Percentiles rank a stretch among this genome's conserved stretches.
Conservation (phyloP, 1,139 yeast species). For the Taiozyma onychis region DNA sequence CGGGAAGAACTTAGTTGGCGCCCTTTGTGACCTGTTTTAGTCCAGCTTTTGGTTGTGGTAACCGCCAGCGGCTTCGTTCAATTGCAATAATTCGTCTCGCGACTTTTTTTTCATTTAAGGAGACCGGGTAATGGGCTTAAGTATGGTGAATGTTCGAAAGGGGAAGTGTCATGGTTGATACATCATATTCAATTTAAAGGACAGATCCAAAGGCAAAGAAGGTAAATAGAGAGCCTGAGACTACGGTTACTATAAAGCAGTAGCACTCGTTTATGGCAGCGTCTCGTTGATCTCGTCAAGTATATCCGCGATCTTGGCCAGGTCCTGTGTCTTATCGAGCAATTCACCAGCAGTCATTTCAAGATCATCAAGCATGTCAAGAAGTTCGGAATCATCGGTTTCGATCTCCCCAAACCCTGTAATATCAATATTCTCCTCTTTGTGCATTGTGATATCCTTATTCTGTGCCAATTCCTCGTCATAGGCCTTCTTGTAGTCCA, state of each 20-base stretch:
- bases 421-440: neutral
- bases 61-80: neutral
- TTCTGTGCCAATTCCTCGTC: constrained; percentile 6
- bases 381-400: neutral
- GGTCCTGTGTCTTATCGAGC: neutral
- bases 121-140: neutral
- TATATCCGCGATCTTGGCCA: neutral
- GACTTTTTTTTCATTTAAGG: neutral
- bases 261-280: neutral
- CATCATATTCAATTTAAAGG: too few species aligned
- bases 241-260: too few species aligned
- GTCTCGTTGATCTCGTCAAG: neutral
- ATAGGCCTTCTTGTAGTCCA: constrained; percentile 8
- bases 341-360: neutral
- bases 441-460: neutral
- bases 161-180: neutral
- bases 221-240: too few species aligned
- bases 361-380: neutral
- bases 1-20: neutral
- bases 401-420: neutral
- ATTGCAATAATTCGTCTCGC: neutral
- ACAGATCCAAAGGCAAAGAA: too few species aligned
- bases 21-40: neutral
- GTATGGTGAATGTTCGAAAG: neutral
- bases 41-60: neutral